Evolutionary conservation across 2,329 filamentous ascomycete species (phyloP).

Genomic region (Diaporthe destruens): DNA sequence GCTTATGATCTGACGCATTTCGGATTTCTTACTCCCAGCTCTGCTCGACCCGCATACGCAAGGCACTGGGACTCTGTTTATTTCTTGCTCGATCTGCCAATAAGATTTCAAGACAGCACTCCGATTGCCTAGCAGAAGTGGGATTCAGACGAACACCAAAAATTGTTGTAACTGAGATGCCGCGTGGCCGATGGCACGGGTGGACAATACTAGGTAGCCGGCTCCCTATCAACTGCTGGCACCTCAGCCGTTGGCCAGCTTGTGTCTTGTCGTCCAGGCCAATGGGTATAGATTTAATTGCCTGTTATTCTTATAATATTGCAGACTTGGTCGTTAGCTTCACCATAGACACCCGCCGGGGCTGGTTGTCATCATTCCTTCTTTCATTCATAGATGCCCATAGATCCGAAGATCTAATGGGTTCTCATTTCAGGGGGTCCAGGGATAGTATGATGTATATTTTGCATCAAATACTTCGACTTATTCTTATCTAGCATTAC

Average conservation of each 20-base stretch:
- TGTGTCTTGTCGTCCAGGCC: not conserved
- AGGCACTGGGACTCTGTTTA: not conserved
- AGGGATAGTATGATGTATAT: too few species aligned
- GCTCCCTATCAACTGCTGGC: not conserved
- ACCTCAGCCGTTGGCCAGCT: constrained; percentile 11
- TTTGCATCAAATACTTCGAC: too few species aligned
- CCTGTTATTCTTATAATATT: not conserved
- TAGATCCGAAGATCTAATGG: too few species aligned
- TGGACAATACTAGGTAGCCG: not conserved
- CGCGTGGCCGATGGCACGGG: constrained; percentile 16
- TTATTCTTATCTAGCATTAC: too few species aligned
- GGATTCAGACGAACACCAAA: constrained; percentile 12
- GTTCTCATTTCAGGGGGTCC: too few species aligned
- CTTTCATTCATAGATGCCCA: too few species aligned
- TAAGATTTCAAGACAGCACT: not conserved
- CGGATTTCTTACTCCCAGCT: not conserved
- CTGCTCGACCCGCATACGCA: not conserved
- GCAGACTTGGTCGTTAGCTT: too few species aligned
- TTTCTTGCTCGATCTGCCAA: not conserved
- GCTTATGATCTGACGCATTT: constrained; percentile 16
- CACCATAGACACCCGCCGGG: too few species aligned
- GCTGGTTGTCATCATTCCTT: too few species aligned
- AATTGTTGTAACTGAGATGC: constrained; percentile 8
- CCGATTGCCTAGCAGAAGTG: not conserved
- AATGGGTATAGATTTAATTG: not conserved